Evolutionary conservation across 495 filamentous ascomycete genomes (phyloP).

Genomic region (Bathelium albidoporum): DNA sequence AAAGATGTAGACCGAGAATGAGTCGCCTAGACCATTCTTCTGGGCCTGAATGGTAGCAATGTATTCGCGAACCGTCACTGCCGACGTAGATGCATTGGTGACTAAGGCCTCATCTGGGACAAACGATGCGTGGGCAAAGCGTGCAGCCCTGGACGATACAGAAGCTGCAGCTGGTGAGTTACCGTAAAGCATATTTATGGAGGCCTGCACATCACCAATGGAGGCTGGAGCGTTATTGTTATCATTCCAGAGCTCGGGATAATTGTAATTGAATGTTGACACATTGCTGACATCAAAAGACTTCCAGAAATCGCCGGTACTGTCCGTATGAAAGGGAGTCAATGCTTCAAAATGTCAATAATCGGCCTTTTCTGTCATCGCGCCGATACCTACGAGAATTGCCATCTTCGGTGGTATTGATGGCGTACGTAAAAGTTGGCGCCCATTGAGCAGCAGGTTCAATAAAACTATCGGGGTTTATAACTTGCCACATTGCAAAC

Average conservation of each 20-base stretch:
- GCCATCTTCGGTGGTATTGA: slow-evolving; percentile 29
- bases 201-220: slow-evolving; percentile 28
- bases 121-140: neutral
- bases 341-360: slow-evolving; percentile 23
- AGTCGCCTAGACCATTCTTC: slow-evolving; percentile 44
- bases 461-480: slow-evolving; percentile 51
- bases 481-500: slow-evolving; percentile 61
- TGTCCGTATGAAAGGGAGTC: slow-evolving; percentile 34
- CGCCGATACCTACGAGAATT: slow-evolving; percentile 25
- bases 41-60: slow-evolving; percentile 48
- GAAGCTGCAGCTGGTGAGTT: slow-evolving; percentile 12
- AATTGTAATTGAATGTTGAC: slow-evolving; percentile 48
- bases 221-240: slow-evolving; percentile 12
- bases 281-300: slow-evolving; percentile 25
- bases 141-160: slow-evolving; percentile 9
- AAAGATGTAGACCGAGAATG: slow-evolving; percentile 52
- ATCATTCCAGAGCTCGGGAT: slow-evolving; percentile 42
- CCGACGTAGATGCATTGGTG: neutral
- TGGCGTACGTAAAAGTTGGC: slow-evolving; percentile 42
- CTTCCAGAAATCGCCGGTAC: slow-evolving; percentile 31
- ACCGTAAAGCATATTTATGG: slow-evolving; percentile 48
- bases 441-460: slow-evolving; percentile 36
- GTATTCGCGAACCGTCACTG: slow-evolving; percentile 43
- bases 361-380: neutral
- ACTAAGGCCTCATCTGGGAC: neutral